A percentile compares a stretch with the other conserved stretches of the same genome.
phyloP scores from a whole-genome alignment of 1,284 basidiomycete species.

The Ustilago vetiveriae region DNA sequence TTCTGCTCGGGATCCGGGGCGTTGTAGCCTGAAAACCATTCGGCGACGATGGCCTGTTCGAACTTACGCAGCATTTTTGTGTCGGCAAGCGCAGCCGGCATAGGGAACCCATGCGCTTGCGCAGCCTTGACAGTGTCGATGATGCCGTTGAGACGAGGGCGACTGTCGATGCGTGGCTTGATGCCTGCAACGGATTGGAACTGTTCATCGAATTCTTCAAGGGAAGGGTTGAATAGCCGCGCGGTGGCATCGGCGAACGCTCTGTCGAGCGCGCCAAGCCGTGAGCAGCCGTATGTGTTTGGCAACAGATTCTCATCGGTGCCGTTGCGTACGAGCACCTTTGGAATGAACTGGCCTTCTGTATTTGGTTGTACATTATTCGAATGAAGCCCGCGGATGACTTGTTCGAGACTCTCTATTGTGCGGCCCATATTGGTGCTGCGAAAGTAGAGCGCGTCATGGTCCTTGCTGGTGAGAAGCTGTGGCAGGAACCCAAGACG shows the following conservation, averaged over 20 bases:
- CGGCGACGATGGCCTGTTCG: slow-evolving; percentile 78
- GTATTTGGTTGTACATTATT: slow-evolving; percentile 21
- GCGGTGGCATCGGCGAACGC: slow-evolving; percentile 68
- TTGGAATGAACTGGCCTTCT: slow-evolving; percentile 35
- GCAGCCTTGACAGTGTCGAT: slow-evolving; percentile 76
- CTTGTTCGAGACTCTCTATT: slow-evolving; percentile 78
- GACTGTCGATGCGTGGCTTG: slow-evolving; percentile 77
- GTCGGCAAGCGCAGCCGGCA: slow-evolving; percentile 47
- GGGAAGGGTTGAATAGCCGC: slow-evolving; percentile 74
- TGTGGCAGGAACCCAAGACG: slow-evolving; percentile 70
- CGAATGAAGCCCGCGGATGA: slow-evolving; percentile 72
- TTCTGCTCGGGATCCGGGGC: slow-evolving; percentile 36
- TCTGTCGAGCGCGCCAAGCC: slow-evolving; percentile 68
- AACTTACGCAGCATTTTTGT: slow-evolving; percentile 61
- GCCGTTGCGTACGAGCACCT: slow-evolving; percentile 59
- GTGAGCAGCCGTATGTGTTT: slow-evolving; percentile 76
- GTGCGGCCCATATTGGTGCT: slow-evolving; percentile 81
- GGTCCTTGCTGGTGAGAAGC: slow-evolving; percentile 38
- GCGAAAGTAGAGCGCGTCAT: slow-evolving; percentile 65
- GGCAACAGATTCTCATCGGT: slow-evolving; percentile 79
- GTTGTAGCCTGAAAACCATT: slow-evolving; percentile 78
- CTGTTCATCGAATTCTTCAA: slow-evolving; percentile 75
- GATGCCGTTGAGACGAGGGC: slow-evolving; percentile 80
- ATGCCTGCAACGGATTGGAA: slow-evolving; percentile 78
- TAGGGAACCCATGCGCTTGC: slow-evolving; percentile 74